Evolutionary conservation across 352 stramenopile genomes (phyloP).

Genomic region (Paralagenidium karlingii): DNA sequence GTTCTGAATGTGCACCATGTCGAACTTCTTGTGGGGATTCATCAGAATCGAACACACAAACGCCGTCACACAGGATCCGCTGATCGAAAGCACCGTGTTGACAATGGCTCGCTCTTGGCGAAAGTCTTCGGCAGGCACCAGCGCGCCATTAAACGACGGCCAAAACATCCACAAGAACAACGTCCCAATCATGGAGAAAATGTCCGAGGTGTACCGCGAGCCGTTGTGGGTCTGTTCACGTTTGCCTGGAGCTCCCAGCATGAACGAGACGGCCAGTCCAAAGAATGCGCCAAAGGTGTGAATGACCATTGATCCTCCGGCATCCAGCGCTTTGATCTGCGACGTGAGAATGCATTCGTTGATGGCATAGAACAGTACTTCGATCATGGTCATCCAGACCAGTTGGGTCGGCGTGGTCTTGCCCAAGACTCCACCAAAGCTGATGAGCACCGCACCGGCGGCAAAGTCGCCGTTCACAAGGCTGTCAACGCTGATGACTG

Average conservation of each 20-base stretch:
- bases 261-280: conserved; percentile 46
- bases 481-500: conserved; percentile 36
- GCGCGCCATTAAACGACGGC: conserved; percentile 72
- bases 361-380: conserved; percentile 63
- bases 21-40: conserved; percentile 44
- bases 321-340: conserved; percentile 43
- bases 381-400: conserved; percentile 58
- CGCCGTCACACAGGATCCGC: conserved; percentile 31
- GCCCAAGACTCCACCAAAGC: conserved; percentile 65
- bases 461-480: conserved; percentile 78
- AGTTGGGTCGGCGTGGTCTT: conserved; percentile 67
- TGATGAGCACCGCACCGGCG: conserved; percentile 62
- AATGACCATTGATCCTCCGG: conserved; percentile 75
- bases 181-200: conserved; percentile 77
- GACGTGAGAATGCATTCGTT: conserved; percentile 68
- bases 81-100: conserved; percentile 68
- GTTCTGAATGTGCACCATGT: conserved; percentile 80
- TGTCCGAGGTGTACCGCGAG: conserved; percentile 53
- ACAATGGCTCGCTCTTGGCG: conserved; percentile 60
- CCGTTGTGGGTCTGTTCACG: conserved; percentile 37
- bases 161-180: conserved; percentile 84
- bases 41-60: conserved; percentile 37
- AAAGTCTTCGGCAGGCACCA: conserved; percentile 36
- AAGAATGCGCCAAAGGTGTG: conserved; percentile 80
- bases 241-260: conserved; percentile 25